phyloP scores from a whole-genome alignment of 495 filamentous ascomycete genomes.

The Penicillium lagena region DNA sequence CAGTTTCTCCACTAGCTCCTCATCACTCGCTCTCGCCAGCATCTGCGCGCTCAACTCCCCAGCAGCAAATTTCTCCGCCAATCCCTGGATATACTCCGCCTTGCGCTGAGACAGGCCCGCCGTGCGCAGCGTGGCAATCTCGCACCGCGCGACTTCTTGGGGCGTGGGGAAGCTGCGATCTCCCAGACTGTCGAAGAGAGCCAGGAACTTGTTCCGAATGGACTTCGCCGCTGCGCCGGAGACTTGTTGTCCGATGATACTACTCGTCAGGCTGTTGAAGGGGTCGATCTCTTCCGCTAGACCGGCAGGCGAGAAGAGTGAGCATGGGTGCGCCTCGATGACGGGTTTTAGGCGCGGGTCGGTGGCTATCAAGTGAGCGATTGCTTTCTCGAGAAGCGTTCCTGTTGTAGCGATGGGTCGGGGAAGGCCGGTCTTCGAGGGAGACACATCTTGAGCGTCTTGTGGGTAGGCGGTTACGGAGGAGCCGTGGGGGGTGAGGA shows the following conservation, averaged over 20 bases:
- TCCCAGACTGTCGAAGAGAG: constrained; percentile 50
- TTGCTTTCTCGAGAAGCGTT: constrained; percentile 69
- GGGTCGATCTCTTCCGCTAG: constrained; percentile 81
- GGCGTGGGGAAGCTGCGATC: constrained; percentile 63
- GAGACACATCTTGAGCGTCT: constrained; percentile 43
- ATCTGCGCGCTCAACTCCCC: constrained; percentile 71
- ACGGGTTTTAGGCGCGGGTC: constrained; percentile 69
- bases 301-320: constrained; percentile 73
- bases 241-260: constrained; percentile 95
- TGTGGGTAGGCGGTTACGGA: constrained; percentile 53
- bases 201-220: constrained; percentile 80
- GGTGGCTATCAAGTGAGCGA: constrained; percentile 67
- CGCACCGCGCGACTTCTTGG: constrained; percentile 52
- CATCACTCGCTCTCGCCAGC: constrained; percentile 71
- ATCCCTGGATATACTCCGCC: constrained; percentile 84
- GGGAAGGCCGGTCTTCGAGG: constrained; percentile 48
- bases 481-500: constrained; percentile 74
- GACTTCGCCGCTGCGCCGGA: constrained; percentile 83
- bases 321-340: constrained; percentile 69
- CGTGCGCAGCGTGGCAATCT: constrained; percentile 62
- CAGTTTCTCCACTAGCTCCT: constrained; percentile 74
- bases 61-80: constrained; percentile 71
- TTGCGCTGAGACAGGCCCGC: constrained; percentile 89
- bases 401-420: constrained; percentile 57
- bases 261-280: constrained; percentile 71